Conservation (phyloP, 2,329 filamentous ascomycete species). For the Cytospora mali region DNA sequence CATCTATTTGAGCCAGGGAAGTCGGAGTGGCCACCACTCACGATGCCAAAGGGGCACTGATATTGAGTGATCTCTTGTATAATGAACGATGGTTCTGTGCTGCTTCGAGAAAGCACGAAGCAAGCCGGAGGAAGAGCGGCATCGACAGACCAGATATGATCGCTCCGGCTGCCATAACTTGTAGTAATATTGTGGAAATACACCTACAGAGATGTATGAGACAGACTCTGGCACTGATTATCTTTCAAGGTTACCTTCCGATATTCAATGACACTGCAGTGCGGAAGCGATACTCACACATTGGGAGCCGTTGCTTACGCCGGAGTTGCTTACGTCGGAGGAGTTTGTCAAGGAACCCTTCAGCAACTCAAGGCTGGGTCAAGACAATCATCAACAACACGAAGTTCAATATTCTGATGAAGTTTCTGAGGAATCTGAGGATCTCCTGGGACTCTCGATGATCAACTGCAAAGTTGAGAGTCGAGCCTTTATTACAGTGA, state of each 20-base stretch:
- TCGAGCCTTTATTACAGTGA: too few species aligned
- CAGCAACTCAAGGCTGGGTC: too few species aligned
- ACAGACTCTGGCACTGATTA: constrained; percentile 5
- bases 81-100: not conserved
- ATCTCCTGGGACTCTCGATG: too few species aligned
- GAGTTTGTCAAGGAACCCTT: not conserved
- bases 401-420: too few species aligned
- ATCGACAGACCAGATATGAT: constrained; percentile 3
- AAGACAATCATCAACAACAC: too few species aligned
- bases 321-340: too few species aligned
- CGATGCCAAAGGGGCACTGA: constrained; percentile 1
- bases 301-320: constrained; percentile 1
- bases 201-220: constrained; percentile 1
- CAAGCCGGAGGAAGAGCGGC: not conserved
- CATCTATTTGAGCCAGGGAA: not conserved
- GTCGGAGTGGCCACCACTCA: constrained; percentile 1
- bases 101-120: not conserved
- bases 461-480: too few species aligned
- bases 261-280: not conserved
- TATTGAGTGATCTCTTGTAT: not conserved
- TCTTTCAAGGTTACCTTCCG: too few species aligned
- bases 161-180: not conserved
- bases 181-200: not conserved
- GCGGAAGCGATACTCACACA: not conserved
- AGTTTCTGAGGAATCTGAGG: too few species aligned